Evolutionary conservation across 1,284 basidiomycete genomes (phyloP).

Genomic region (Cutaneotrichosporon cavernicola): DNA sequence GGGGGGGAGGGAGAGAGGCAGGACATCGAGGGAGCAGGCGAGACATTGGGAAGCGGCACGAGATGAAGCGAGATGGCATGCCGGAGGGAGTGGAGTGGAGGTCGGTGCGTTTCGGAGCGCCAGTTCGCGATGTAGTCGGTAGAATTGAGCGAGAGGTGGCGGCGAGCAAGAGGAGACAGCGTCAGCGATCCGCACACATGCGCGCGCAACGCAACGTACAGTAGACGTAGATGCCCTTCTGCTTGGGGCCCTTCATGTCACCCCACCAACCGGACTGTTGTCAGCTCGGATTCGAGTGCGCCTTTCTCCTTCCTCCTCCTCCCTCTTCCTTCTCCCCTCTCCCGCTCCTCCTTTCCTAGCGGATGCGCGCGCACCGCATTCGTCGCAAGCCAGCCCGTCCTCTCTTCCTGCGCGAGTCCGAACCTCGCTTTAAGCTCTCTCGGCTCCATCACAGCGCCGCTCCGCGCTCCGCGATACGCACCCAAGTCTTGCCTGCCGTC

Average conservation of each 20-base stretch:
- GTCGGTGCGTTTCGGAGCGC: slow-evolving; percentile 4
- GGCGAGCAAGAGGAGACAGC: neutral
- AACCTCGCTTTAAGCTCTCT: neutral
- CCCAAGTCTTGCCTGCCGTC: slow-evolving; percentile 46
- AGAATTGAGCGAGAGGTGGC: neutral
- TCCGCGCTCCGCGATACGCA: slow-evolving; percentile 19
- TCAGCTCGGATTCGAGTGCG: slow-evolving; percentile 11
- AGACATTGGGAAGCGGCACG: neutral
- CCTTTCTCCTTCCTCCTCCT: neutral
- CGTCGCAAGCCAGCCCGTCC: neutral
- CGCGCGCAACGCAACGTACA: slow-evolving; percentile 59
- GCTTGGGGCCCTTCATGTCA: slow-evolving; percentile 67
- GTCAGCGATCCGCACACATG: slow-evolving; percentile 11
- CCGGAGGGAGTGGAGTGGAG: slow-evolving; percentile 2
- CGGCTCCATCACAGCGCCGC: neutral
- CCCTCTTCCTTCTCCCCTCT: neutral
- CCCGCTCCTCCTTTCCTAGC: no score
- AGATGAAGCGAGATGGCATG: neutral
- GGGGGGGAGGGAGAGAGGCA: neutral
- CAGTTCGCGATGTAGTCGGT: neutral
- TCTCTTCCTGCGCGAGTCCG: neutral
- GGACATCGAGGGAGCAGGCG: neutral
- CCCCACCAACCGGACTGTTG: slow-evolving; percentile 87
- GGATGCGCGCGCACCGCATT: neutral
- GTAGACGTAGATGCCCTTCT: slow-evolving; percentile 78